phyloP scores from a whole-genome alignment of 805 yeast genomes.

The Metschnikowia continentalis region DNA sequence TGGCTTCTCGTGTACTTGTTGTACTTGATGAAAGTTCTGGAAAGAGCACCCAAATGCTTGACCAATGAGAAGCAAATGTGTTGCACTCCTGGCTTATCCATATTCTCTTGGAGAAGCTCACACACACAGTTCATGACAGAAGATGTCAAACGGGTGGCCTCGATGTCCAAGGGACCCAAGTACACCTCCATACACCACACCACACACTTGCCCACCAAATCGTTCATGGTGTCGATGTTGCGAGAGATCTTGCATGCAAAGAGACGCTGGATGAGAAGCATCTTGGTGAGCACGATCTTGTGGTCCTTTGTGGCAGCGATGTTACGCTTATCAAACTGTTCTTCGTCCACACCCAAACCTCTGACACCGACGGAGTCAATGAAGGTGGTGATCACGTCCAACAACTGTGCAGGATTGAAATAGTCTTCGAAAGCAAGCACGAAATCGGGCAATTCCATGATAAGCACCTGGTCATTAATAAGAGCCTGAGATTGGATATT shows the following conservation, averaged over 20 bases:
- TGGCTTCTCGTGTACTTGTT: constrained; percentile 46
- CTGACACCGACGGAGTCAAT: constrained; percentile 53
- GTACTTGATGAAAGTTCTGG: constrained; percentile 48
- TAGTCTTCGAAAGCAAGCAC: constrained; percentile 43
- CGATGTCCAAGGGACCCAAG: constrained; percentile 48
- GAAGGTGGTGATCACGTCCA: constrained; percentile 41
- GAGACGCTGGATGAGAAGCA: constrained; percentile 56
- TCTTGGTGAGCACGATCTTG: constrained; percentile 51
- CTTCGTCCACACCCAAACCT: constrained; percentile 48
- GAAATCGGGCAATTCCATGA: constrained; percentile 57
- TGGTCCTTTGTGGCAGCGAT: constrained; percentile 47
- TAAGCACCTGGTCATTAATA: constrained; percentile 57
- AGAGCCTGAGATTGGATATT: constrained; percentile 43
- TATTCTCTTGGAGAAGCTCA: constrained; percentile 32
- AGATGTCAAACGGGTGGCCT: constrained; percentile 60
- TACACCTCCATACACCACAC: constrained; percentile 59
- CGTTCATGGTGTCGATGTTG: constrained; percentile 20
- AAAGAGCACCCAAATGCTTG: constrained; percentile 52
- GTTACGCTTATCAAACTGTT: constrained; percentile 16
- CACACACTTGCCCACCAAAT: constrained; percentile 44
- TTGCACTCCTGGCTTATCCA: constrained; percentile 24
- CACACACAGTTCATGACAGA: constrained; percentile 53
- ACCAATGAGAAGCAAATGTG: constrained; percentile 45
- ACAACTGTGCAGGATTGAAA: constrained; percentile 36
- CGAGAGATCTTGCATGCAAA: constrained; percentile 37